Percentiles rank a stretch among this genome's conserved stretches.
phyloP scores from a whole-genome alignment of 768 basidiomycete species.

The Panaeolus papilionaceus region DNA sequence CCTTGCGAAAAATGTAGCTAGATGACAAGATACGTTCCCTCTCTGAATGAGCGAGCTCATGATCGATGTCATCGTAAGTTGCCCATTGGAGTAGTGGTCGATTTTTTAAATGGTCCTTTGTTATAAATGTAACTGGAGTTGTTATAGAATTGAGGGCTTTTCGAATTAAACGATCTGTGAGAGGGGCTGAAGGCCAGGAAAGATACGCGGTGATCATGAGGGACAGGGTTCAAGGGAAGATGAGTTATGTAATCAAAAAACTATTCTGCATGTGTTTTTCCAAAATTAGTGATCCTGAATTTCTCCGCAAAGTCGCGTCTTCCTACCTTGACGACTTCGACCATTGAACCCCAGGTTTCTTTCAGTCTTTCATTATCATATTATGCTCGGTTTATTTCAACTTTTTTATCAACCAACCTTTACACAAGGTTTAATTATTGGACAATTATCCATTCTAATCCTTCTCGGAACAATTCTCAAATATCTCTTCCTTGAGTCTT shows the following conservation, averaged over 20 bases:
- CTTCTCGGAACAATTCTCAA: slow-evolving; percentile 84
- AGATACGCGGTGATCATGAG: slow-evolving; percentile 38
- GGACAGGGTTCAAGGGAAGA: slow-evolving; percentile 14
- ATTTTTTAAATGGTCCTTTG: slow-evolving; percentile 21
- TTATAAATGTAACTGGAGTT: slow-evolving; percentile 23
- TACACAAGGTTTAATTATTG: slow-evolving; percentile 92
- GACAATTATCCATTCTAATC: slow-evolving; percentile 87
- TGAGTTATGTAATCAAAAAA: neutral
- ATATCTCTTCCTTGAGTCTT: slow-evolving; percentile 93
- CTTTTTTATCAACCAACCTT: slow-evolving; percentile 87
- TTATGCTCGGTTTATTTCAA: slow-evolving; percentile 62
- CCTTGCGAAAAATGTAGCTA: slow-evolving; percentile 89
- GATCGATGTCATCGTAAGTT: slow-evolving; percentile 86
- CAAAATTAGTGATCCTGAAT: slow-evolving; percentile 2
- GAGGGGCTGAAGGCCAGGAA: slow-evolving; percentile 57
- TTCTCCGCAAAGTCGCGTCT: slow-evolving; percentile 10
- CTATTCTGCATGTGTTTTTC: neutral
- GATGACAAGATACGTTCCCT: slow-evolving; percentile 68
- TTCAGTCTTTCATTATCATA: neutral
- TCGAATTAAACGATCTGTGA: slow-evolving; percentile 51
- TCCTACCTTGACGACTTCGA: slow-evolving; percentile 19
- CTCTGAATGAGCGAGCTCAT: slow-evolving; percentile 65
- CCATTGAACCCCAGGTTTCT: slow-evolving; percentile 22
- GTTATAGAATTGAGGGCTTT: slow-evolving; percentile 42
- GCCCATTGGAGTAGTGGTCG: slow-evolving; percentile 74